A percentile compares a stretch with the other conserved stretches of the same genome.
phyloP scores from a whole-genome alignment of 768 basidiomycete species.

The Chalciporus pseudorubinellus region DNA sequence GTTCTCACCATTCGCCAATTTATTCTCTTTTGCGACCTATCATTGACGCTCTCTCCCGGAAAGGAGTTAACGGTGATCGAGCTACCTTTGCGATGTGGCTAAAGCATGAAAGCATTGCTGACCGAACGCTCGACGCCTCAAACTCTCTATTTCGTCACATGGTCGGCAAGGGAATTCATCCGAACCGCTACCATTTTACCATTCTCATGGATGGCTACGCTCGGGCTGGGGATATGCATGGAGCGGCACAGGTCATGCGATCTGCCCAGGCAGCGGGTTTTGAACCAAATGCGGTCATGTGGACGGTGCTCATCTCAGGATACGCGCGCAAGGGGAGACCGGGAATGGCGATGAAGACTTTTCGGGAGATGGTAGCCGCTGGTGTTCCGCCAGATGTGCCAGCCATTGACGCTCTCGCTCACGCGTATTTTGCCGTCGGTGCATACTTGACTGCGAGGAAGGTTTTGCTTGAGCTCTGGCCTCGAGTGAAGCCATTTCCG shows the following conservation, averaged over 20 bases:
- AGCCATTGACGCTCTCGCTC: slow-evolving; percentile 66
- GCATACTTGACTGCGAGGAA: slow-evolving; percentile 48
- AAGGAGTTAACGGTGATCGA: slow-evolving; percentile 53
- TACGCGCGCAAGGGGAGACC: slow-evolving; percentile 62
- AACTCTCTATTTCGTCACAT: slow-evolving; percentile 55
- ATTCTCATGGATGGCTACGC: slow-evolving; percentile 77
- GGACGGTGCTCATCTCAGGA: slow-evolving; percentile 74
- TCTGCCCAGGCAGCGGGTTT: slow-evolving; percentile 50
- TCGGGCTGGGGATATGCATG: slow-evolving; percentile 53
- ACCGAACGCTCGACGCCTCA: slow-evolving; percentile 50
- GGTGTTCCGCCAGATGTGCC: slow-evolving; percentile 69
- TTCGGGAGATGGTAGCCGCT: slow-evolving; percentile 58
- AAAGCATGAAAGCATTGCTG: slow-evolving; percentile 54
- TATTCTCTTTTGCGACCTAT: slow-evolving; percentile 39
- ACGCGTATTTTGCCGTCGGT: slow-evolving; percentile 62
- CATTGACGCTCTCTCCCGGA: slow-evolving; percentile 44
- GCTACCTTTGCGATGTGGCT: slow-evolving; percentile 62
- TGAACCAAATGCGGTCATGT: slow-evolving; percentile 62
- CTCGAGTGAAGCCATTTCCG: slow-evolving; percentile 60
- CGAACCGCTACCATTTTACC: slow-evolving; percentile 68
- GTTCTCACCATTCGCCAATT: slow-evolving; percentile 32
- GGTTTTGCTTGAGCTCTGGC: slow-evolving; percentile 63
- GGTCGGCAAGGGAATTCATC: slow-evolving; percentile 65
- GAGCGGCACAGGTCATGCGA: slow-evolving; percentile 55
- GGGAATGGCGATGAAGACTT: slow-evolving; percentile 49